phyloP scores from a whole-genome alignment of 352 stramenopile species.

The Pythium dissimile region DNA sequence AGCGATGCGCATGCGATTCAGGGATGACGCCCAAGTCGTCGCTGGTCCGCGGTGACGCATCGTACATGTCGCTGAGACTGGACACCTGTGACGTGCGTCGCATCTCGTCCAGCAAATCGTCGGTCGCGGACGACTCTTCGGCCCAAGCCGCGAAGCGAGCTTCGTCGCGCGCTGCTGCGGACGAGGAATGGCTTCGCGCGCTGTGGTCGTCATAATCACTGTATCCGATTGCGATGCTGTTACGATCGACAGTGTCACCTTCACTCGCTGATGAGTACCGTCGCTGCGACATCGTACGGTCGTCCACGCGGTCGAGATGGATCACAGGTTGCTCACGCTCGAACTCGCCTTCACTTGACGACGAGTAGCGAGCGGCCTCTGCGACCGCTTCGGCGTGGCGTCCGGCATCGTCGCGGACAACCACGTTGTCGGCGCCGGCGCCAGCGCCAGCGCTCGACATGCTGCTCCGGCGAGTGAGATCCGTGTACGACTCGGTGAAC shows the following conservation, averaged over 20 bases:
- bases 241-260: constrained; percentile 20
- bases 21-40: constrained; percentile 6
- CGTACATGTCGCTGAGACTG: constrained; percentile 20
- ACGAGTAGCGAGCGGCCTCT: constrained; percentile 19
- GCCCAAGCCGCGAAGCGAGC: constrained; percentile 13
- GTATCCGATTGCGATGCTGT: constrained; percentile 6
- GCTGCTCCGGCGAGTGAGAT: constrained; percentile 14
- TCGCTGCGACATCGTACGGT: not conserved
- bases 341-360: constrained; percentile 13
- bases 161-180: constrained; percentile 1
- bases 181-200: constrained; percentile 12
- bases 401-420: constrained; percentile 14
- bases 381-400: constrained; percentile 16
- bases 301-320: not conserved
- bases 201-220: constrained; percentile 1
- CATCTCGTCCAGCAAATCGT: constrained; percentile 16
- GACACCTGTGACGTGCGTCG: constrained; percentile 16
- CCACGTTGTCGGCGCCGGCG: constrained; percentile 9
- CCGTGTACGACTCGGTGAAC: constrained; percentile 11
- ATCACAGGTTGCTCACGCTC: not conserved
- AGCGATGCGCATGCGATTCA: not conserved
- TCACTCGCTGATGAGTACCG: constrained; percentile 20
- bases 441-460: constrained; percentile 7
- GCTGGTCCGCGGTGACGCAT: constrained; percentile 14
- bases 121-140: constrained; percentile 13